Evolutionary conservation across 2,329 filamentous ascomycete species (phyloP), one percentile per base, ranked within the genome.

Genomic region (Fusarium mundagurra): DNA sequence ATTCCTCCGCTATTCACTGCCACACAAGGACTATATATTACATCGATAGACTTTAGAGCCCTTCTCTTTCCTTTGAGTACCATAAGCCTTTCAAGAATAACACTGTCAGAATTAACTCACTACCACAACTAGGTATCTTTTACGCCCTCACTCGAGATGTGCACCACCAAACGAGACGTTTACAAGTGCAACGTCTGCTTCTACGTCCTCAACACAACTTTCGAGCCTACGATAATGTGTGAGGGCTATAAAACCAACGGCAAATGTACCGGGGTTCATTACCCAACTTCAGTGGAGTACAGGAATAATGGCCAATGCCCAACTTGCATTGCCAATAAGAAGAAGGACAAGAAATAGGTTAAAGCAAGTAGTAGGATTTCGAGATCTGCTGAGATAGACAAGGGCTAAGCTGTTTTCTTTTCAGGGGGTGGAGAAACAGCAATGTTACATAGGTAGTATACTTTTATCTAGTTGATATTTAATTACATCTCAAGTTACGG

Each of bases 41-140:
- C 7, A 13, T 29, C 20, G 5, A 17, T 2, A 0, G 5, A 6
- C 9, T 17, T 13, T 4, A 8, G 1, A 13, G 3, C 16, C 3
- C 6, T 14, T 0, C 24, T 29, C 8, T 41, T 22, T 9, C 3
- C 14, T 29, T 53, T 3, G 2, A 29, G 2, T 16, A 22, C 11
- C 1, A 17, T 6, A 16, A 6, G 8, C 8, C 11, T 11, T 1
- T 5, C 3, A 38, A 5, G 0, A 9, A 17, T 4, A 29, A 5
- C 8, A 22, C 11, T 2, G 6, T n/a, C 27, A 20, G 2, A 18
- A 41, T 10, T 9, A 34, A 27, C 1, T 14, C 24, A 11, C 4
- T 10, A 22, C 1, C 7, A 18, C 20, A 17, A 13, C 8, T 4
- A 29, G 24, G 2, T 10, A 13, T 7, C 13, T 22, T 36, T 20